Conservation (phyloP, 345 rosid genomes). For the Aquilaria malaccensis region DNA sequence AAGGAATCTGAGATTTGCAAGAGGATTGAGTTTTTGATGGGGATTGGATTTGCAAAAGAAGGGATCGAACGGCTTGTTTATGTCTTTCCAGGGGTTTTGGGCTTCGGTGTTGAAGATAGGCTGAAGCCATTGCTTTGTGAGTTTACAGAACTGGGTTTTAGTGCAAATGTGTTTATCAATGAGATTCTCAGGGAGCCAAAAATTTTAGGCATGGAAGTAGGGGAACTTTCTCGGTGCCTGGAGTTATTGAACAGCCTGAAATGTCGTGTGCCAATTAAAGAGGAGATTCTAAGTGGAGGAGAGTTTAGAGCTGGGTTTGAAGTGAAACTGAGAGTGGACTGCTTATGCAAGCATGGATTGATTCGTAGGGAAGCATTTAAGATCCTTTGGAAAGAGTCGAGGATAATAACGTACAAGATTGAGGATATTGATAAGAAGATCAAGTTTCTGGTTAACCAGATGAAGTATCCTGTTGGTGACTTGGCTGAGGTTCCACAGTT, state of each 20-base stretch:
- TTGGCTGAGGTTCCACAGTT: conserved; percentile 76
- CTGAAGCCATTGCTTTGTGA: conserved; percentile 59
- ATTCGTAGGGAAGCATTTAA: conserved; percentile 69
- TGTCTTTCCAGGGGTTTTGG: conserved; percentile 43
- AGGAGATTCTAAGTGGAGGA: conserved; percentile 42
- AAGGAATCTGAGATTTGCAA: conserved; percentile 33
- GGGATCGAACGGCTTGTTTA: conserved; percentile 42
- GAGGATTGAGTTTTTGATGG: conserved; percentile 44
- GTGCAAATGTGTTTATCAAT: conserved; percentile 29
- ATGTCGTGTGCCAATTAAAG: conserved; percentile 53
- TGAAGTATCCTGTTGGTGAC: conserved; percentile 39
- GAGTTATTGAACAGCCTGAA: conserved; percentile 44
- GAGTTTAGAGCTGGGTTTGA: conserved; percentile 60
- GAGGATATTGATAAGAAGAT: conserved; percentile 71
- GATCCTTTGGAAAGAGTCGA: conserved; percentile 77
- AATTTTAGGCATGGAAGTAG: conserved; percentile 63
- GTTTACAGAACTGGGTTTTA: conserved; percentile 52
- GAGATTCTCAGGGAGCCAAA: conserved; percentile 62
- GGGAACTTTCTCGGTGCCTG: conserved; percentile 67
- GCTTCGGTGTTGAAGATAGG: conserved; percentile 41
- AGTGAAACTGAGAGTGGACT: conserved; percentile 71
- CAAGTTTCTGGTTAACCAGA: conserved; percentile 41
- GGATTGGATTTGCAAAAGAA: conserved; percentile 30
- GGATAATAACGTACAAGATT: conserved; percentile 49
- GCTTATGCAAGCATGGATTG: conserved; percentile 64